These are phyloP conservation scores for Colletotrichum nymphaeae DNA, from an alignment of 2,329 filamentous ascomycete species.

Conservation along the genomic window DNA sequence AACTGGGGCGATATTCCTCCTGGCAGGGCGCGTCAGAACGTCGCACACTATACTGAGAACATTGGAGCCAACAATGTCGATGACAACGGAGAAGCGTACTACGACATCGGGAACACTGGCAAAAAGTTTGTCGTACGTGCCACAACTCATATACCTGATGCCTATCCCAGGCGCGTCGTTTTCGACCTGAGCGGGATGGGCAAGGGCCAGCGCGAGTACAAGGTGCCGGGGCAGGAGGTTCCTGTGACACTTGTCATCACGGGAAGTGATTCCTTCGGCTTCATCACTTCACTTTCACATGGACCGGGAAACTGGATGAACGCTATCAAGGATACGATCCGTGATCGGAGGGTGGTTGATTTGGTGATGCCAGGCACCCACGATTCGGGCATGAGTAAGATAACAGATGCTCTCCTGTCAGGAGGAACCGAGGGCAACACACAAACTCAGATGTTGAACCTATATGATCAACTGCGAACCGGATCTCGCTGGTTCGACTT, in stretches of 20 bases:
- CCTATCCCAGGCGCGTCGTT: constrained; percentile 41
- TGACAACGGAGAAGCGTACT: constrained; percentile 47
- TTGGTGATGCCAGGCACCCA: no score
- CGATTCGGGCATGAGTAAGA: no score
- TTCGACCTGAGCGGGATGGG: constrained; percentile 46
- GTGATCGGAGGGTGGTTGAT: no score
- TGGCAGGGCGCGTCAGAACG: constrained; percentile 45
- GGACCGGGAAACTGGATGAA: no score
- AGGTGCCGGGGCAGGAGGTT: constrained; percentile 43
- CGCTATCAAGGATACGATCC: no score
- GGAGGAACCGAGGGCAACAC: no score
- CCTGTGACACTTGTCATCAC: constrained; percentile 49
- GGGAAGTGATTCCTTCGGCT: constrained; percentile 39
- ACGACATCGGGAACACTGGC: constrained; percentile 43
- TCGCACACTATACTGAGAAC: constrained; percentile 41
- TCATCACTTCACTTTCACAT: no score
- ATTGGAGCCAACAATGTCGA: constrained; percentile 36
- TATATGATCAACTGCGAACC: no score
- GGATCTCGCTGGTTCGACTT: no score
- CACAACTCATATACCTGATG: constrained; percentile 44
- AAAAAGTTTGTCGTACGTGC: constrained; percentile 45
- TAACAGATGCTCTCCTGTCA: no score
- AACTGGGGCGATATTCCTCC: constrained; percentile 48
- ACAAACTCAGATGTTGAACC: no score
- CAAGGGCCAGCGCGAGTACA: constrained; percentile 47